Conservation (phyloP, 2,329 filamentous ascomycete species). For the Colletotrichum costaricense region DNA sequence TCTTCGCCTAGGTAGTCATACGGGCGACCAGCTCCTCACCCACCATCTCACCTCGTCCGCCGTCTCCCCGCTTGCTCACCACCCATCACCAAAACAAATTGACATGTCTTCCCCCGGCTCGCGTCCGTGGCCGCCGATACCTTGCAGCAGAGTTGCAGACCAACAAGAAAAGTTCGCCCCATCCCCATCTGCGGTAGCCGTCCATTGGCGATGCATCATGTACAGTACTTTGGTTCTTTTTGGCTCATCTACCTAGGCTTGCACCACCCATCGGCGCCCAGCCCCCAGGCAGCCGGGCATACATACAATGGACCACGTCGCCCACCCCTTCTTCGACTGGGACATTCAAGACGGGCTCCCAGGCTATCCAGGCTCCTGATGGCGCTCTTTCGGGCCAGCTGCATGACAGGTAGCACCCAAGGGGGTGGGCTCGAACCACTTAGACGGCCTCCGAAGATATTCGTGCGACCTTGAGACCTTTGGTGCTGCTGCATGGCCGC, state of each 20-base stretch:
- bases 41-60: not conserved
- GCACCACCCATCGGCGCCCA: not conserved
- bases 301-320: conserved; percentile 10
- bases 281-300: conserved; percentile 21
- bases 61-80: conserved; percentile 8
- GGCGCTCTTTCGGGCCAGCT: conserved; percentile 21
- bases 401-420: conserved; percentile 22
- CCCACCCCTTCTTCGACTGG: not conserved
- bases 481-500: conserved; percentile 12
- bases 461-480: conserved; percentile 22
- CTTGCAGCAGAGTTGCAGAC: conserved; percentile 12
- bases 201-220: conserved; percentile 11
- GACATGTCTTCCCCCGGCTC: not conserved
- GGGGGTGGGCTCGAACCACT: conserved; percentile 17
- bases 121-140: conserved; percentile 11
- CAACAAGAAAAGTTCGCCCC: not conserved
- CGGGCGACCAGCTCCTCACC: not conserved
- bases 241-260: not conserved
- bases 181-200: not conserved
- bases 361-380: not conserved
- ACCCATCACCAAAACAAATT: not conserved
- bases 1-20: not conserved
- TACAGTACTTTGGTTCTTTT: conserved; percentile 24
- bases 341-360: conserved; percentile 5
- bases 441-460: not conserved